These are phyloP conservation scores for Wickerhamomyces bisporus DNA, from an alignment of 805 yeast genomes.

Conservation along the genomic window DNA sequence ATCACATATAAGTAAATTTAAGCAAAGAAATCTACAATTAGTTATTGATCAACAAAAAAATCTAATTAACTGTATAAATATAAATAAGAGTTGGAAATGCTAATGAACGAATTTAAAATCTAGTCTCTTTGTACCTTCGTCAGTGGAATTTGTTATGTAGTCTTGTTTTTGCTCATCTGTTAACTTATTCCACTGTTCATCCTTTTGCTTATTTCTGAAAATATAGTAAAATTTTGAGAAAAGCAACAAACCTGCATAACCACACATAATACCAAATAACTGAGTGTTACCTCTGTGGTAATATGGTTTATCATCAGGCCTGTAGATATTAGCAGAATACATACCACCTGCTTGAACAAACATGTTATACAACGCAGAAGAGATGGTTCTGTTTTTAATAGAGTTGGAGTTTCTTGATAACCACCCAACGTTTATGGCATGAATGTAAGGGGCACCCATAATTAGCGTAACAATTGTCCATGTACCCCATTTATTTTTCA, in stretches of 20 bases:
- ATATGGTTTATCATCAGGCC: slow-evolving; percentile 49
- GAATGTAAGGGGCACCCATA: background rate
- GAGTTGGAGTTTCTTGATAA: slow-evolving; percentile 58
- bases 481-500: slow-evolving; percentile 23
- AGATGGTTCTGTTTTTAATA: slow-evolving; percentile 54
- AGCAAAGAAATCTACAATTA: too few species aligned
- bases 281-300: slow-evolving; percentile 51
- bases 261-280: slow-evolving; percentile 32
- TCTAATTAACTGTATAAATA: too few species aligned
- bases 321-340: slow-evolving; percentile 50
- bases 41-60: too few species aligned
- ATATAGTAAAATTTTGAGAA: slow-evolving; percentile 26
- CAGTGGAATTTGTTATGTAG: background rate
- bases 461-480: slow-evolving; percentile 28
- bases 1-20: too few species aligned
- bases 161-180: slow-evolving; percentile 38
- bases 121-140: background rate
- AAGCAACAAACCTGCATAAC: slow-evolving; percentile 24
- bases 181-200: slow-evolving; percentile 44
- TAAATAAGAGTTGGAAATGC: background rate
- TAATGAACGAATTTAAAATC: background rate
- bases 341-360: slow-evolving; percentile 54
- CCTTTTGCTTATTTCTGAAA: slow-evolving; percentile 37
- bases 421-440: slow-evolving; percentile 25
- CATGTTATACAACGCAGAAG: slow-evolving; percentile 61